Percentiles rank a stretch among this genome's conserved stretches.
phyloP scores from a whole-genome alignment of 805 yeast species.

The Saturnispora serradocipensis region DNA sequence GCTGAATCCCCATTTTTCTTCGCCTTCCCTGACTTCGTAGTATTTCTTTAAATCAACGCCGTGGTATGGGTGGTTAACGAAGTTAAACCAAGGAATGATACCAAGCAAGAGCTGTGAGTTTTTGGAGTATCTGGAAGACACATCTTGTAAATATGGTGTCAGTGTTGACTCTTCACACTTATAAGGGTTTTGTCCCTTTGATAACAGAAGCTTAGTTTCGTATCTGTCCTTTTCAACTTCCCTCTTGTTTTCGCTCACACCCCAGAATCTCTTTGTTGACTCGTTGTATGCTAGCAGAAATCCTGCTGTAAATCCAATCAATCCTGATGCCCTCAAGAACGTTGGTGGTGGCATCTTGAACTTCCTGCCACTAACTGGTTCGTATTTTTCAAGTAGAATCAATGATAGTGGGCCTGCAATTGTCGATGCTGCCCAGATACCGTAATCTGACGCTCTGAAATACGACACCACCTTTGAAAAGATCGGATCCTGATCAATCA shows the following conservation, averaged over 20 bases:
- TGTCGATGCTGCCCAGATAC: slow-evolving; percentile 38
- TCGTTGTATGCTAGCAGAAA: slow-evolving; percentile 61
- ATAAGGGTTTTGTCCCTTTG: slow-evolving; percentile 58
- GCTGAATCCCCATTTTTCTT: slow-evolving; percentile 45
- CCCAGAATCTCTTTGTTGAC: slow-evolving; percentile 67
- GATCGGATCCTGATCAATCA: slow-evolving; percentile 72
- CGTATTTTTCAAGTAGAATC: slow-evolving; percentile 36
- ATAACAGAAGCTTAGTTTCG: slow-evolving; percentile 58
- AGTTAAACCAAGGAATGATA: slow-evolving; percentile 74
- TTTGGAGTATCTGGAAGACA: slow-evolving; percentile 71
- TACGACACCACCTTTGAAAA: slow-evolving; percentile 63
- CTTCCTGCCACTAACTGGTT: slow-evolving; percentile 38
- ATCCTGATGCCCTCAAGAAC: slow-evolving; percentile 48
- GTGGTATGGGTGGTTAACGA: slow-evolving; percentile 73
- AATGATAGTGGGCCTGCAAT: slow-evolving; percentile 41
- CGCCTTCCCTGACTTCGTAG: slow-evolving; percentile 48
- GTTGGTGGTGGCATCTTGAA: slow-evolving; percentile 44
- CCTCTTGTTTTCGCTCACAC: slow-evolving; percentile 59
- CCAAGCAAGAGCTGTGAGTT: slow-evolving; percentile 53
- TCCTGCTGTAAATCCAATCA: slow-evolving; percentile 65
- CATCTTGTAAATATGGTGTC: slow-evolving; percentile 60
- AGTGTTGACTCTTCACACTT: slow-evolving; percentile 46
- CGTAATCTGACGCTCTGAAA: slow-evolving; percentile 61
- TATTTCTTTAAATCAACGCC: slow-evolving; percentile 62
- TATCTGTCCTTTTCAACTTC: slow-evolving; percentile 68